A percentile compares a stretch with the other conserved stretches of the same genome.
Evolutionary conservation across 805 yeast species (phyloP).

Genomic region (Clavispora asparagi): DNA sequence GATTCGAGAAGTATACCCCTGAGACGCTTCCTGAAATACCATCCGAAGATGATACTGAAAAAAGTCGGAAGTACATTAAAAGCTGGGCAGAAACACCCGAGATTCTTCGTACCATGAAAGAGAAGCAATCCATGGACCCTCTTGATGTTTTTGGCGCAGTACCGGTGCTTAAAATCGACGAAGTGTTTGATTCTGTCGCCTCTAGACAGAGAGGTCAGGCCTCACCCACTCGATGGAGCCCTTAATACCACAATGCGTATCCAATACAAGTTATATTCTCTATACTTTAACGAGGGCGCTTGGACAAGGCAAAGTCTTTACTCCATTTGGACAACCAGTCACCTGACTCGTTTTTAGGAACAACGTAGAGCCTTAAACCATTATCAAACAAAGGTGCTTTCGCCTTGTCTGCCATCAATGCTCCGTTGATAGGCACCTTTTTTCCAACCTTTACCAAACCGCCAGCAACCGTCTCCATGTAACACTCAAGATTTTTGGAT

Average conservation of each 20-base stretch:
- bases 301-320: slow-evolving; percentile 52
- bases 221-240: slow-evolving; percentile 40
- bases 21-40: slow-evolving; percentile 34
- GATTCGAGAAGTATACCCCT: slow-evolving; percentile 7
- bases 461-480: slow-evolving; percentile 76
- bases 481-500: slow-evolving; percentile 58
- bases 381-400: slow-evolving; percentile 74
- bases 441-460: slow-evolving; percentile 85
- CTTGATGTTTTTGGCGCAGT: slow-evolving; percentile 69
- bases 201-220: slow-evolving; percentile 52
- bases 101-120: slow-evolving; percentile 21
- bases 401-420: slow-evolving; percentile 57
- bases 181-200: slow-evolving; percentile 51
- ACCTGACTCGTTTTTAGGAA: slow-evolving; percentile 64
- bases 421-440: slow-evolving; percentile 60
- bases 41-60: slow-evolving; percentile 32
- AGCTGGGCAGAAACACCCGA: slow-evolving; percentile 40
- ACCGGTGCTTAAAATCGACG: slow-evolving; percentile 63
- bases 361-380: slow-evolving; percentile 65
- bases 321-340: slow-evolving; percentile 68
- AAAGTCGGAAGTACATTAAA: slow-evolving; percentile 8
- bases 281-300: slow-evolving; percentile 7
- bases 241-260: not conserved
- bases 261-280: not conserved
- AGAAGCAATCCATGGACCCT: slow-evolving; percentile 48